Percentiles rank a stretch among this genome's conserved stretches.
phyloP scores from a whole-genome alignment of 139 green algal genomes.

The Mychonastes homosphaera region DNA sequence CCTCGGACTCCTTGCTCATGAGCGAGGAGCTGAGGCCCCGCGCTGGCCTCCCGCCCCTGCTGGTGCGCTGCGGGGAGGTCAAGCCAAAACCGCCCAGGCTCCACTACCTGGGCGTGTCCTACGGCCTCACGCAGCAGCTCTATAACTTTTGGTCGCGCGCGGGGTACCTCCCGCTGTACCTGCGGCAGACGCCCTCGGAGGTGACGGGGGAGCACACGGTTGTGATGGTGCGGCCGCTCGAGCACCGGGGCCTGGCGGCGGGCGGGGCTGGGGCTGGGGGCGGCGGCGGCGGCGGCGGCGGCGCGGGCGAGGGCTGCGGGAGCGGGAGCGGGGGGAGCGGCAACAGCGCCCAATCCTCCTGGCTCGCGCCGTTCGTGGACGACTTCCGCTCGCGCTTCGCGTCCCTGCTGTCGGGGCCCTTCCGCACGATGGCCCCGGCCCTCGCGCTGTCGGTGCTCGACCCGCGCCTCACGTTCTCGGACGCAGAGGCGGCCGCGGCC shows the following conservation, averaged over 20 bases:
- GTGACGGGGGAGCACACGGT: conserved; percentile 86
- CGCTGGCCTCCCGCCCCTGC: conserved; percentile 72
- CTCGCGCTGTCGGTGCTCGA: conserved; percentile 76
- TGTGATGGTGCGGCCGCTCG: conserved; percentile 75
- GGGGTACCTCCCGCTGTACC: conserved; percentile 78
- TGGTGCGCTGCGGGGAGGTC: too few species aligned
- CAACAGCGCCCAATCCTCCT: too few species aligned
- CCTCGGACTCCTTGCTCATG: conserved; percentile 37
- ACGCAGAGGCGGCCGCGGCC: conserved; percentile 39
- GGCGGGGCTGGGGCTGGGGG: too few species aligned
- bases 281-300: too few species aligned
- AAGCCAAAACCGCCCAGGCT: conserved; percentile 55
- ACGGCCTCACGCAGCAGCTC: conserved; percentile 84
- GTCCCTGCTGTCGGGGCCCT: conserved; percentile 42
- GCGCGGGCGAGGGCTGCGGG: too few species aligned
- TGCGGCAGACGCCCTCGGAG: conserved; percentile 79
- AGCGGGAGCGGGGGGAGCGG: too few species aligned
- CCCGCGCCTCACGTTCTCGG: conserved; percentile 69
- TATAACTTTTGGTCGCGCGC: conserved; percentile 82
- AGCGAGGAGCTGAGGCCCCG: conserved; percentile 68
- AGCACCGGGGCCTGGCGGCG: conserved; percentile 48
- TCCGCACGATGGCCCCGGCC: conserved; percentile 55
- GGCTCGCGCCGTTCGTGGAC: conserved; percentile 64
- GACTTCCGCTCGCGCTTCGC: conserved; percentile 68
- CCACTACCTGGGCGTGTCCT: conserved; percentile 91